These are phyloP conservation scores for Emergomyces orientalis DNA, from an alignment of 2,329 filamentous ascomycete genomes.

Conservation along the genomic window DNA sequence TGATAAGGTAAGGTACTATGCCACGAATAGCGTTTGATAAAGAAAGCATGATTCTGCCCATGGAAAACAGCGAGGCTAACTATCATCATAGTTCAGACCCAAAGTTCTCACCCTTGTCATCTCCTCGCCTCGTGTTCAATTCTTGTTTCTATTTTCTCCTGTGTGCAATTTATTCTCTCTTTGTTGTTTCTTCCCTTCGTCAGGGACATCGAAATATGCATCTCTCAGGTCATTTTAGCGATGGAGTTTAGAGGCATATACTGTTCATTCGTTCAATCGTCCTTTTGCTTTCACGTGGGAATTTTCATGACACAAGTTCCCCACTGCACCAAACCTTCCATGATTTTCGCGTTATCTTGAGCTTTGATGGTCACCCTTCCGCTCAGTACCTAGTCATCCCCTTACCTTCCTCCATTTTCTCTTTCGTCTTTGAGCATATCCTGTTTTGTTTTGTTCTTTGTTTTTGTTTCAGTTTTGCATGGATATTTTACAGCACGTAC, in stretches of 20 bases:
- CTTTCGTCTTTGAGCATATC: background rate
- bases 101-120: background rate
- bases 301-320: background rate
- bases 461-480: background rate
- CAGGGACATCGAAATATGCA: slow-evolving; percentile 6
- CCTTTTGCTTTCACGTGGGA: background rate
- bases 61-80: background rate
- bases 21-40: background rate
- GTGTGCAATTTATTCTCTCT: background rate
- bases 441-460: background rate
- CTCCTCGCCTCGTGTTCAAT: background rate
- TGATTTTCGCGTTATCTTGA: background rate
- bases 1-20: background rate
- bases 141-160: slow-evolving; percentile 4
- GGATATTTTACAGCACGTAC: background rate
- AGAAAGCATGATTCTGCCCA: background rate
- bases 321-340: background rate
- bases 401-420: background rate
- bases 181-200: background rate
- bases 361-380: background rate
- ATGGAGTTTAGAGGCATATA: slow-evolving; percentile 11
- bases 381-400: background rate
- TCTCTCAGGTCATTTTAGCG: slow-evolving; percentile 12
- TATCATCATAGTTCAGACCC: background rate
- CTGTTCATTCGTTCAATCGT: slow-evolving; percentile 7